Evolutionary conservation across 176 grass and related monocot species (phyloP).

Genomic region (Pontederia paniculata): DNA sequence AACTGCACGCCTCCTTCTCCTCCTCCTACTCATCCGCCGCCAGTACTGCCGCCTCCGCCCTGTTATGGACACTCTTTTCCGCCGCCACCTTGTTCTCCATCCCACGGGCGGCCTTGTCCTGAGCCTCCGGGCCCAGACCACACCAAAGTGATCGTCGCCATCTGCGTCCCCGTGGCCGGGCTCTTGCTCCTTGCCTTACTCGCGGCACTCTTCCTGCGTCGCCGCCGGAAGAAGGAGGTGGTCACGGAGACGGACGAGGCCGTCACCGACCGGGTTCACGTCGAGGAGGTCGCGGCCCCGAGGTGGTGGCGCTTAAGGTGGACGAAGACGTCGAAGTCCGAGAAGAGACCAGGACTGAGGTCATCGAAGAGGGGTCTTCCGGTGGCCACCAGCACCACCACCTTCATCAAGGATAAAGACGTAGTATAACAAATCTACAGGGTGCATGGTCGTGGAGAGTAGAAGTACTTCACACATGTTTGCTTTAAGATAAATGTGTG

Average conservation of each 20-base stretch:
- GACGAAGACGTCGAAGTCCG: conserved; percentile 5
- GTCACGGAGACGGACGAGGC: neutral
- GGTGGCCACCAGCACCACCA: no score
- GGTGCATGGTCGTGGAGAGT: no score
- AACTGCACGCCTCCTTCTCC: neutral
- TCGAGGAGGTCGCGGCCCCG: conserved; percentile 2
- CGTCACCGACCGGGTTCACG: conserved; percentile 3
- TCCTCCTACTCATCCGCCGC: neutral
- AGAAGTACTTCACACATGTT: no score
- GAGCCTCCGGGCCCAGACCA: neutral
- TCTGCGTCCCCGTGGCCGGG: neutral
- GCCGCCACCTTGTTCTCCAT: neutral
- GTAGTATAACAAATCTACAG: no score
- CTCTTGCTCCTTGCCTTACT: conserved; percentile 8
- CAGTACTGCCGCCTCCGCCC: neutral
- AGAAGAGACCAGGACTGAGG: neutral
- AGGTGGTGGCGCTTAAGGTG: neutral
- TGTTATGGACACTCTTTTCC: no score
- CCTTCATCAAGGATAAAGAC: no score
- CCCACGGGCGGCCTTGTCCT: neutral
- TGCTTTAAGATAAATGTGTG: no score
- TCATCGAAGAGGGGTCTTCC: neutral
- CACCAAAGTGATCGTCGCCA: neutral
- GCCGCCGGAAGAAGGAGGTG: neutral
- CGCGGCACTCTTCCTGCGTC: neutral